These are phyloP conservation scores for Candida caryicola DNA, from an alignment of 805 yeast genomes.

Conservation along the genomic window DNA sequence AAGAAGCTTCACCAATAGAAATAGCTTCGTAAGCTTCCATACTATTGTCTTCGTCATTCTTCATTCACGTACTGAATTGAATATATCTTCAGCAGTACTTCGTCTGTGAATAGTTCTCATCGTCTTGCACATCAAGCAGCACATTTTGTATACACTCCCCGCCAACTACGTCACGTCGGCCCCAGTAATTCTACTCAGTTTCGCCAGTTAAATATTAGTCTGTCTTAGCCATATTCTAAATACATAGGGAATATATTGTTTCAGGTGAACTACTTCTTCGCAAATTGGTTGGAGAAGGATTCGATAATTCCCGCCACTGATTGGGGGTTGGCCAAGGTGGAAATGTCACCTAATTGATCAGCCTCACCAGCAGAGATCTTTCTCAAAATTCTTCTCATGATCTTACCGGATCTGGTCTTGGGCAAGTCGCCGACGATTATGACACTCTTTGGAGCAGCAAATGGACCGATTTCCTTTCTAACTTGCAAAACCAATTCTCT, in stretches of 20 bases:
- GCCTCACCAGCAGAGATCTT: conserved; percentile 73
- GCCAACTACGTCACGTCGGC: too few relatives aligned
- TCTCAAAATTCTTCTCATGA: conserved; percentile 82
- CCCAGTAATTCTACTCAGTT: too few relatives aligned
- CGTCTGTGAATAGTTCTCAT: background rate
- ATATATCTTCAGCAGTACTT: too few relatives aligned
- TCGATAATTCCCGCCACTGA: conserved; percentile 65
- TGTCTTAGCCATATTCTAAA: background rate
- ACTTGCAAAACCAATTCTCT: conserved; percentile 67
- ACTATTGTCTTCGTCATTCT: background rate
- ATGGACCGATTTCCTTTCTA: conserved; percentile 78
- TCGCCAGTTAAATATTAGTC: too few relatives aligned
- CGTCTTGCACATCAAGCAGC: too few relatives aligned
- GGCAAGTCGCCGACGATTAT: conserved; percentile 75
- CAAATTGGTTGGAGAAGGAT: conserved; percentile 38
- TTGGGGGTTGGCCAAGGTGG: conserved; percentile 75
- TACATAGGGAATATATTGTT: background rate
- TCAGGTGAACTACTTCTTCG: conserved; percentile 30
- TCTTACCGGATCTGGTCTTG: conserved; percentile 83
- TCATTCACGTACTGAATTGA: too few relatives aligned
- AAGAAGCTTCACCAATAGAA: conserved; percentile 30
- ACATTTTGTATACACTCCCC: too few relatives aligned
- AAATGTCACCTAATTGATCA: conserved; percentile 76
- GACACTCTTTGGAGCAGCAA: conserved; percentile 79
- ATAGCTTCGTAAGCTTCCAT: conserved; percentile 14